A percentile compares a stretch with the other conserved stretches of the same genome.
Conservation (phyloP, 768 basidiomycete species). For the Termitomyces sp. region DNA sequence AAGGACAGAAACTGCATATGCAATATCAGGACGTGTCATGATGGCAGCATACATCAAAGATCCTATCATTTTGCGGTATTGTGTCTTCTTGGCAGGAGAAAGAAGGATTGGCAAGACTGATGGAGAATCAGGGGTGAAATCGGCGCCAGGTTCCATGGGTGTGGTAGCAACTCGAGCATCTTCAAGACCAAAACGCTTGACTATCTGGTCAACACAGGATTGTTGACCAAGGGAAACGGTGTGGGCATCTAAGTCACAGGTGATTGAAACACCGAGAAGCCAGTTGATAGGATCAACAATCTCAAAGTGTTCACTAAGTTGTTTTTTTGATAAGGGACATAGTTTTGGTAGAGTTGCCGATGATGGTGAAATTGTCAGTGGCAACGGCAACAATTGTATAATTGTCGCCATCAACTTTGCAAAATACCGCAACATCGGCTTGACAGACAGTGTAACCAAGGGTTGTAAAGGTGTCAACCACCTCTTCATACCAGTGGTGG, state of each 20-base stretch:
- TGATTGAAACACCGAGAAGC: too few relatives aligned
- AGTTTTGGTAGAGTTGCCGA: too few relatives aligned
- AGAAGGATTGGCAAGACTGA: conserved; percentile 2
- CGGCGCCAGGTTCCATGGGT: conserved; percentile 1
- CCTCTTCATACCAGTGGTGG: background rate
- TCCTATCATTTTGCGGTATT: background rate
- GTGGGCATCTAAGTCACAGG: too few relatives aligned
- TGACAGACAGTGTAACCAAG: background rate
- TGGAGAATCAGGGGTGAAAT: conserved; percentile 1
- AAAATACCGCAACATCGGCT: conserved; percentile 23
- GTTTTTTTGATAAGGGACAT: too few relatives aligned
- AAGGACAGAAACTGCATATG: background rate
- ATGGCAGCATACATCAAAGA: conserved; percentile 5
- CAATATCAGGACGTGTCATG: conserved; percentile 3
- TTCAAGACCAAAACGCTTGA: conserved; percentile 8
- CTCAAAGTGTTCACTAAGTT: too few relatives aligned
- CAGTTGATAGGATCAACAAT: too few relatives aligned
- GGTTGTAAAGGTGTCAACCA: conserved; percentile 2
- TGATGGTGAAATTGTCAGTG: too few relatives aligned
- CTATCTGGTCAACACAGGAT: conserved; percentile 17
- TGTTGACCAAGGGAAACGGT: too few relatives aligned
- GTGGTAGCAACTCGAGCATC: conserved; percentile 2
- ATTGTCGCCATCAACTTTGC: conserved; percentile 10
- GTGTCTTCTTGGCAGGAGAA: background rate
- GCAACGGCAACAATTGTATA: too few relatives aligned